Percentiles rank a stretch among this genome's conserved stretches.
These are phyloP conservation scores for Leptographium radiaticola DNA, from an alignment of 2,329 filamentous ascomycete genomes.

Conservation along the genomic window DNA sequence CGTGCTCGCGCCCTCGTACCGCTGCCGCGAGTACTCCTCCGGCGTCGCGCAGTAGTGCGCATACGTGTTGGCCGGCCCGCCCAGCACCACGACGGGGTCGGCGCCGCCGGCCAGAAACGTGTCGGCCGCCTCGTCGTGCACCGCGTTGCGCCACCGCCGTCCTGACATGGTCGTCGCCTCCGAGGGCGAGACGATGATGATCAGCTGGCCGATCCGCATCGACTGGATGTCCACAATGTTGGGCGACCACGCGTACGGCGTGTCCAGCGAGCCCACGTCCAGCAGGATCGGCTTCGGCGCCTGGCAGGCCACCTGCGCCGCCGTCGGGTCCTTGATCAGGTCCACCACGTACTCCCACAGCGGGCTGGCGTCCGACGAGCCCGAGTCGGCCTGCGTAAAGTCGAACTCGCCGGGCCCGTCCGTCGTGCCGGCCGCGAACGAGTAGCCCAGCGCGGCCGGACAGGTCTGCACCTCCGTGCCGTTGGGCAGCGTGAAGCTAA, in stretches of 20 bases:
- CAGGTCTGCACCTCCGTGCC: conserved; percentile 60
- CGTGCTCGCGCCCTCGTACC: conserved; percentile 91
- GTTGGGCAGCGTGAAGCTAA: conserved; percentile 60
- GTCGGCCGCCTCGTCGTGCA: conserved; percentile 35
- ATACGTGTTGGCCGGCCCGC: conserved; percentile 84
- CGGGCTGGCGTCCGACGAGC: conserved; percentile 55
- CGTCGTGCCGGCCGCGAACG: conserved; percentile 83
- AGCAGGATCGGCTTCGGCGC: conserved; percentile 71
- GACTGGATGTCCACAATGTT: conserved; percentile 84
- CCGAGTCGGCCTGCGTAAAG: conserved; percentile 73
- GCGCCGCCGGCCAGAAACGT: conserved; percentile 23
- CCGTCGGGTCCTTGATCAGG: conserved; percentile 54
- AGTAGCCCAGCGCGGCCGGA: conserved; percentile 78
- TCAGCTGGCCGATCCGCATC: conserved; percentile 67
- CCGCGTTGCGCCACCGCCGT: conserved; percentile 66
- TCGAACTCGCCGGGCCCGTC: conserved; percentile 88
- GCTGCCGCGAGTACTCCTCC: conserved; percentile 55
- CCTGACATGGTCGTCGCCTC: conserved; percentile 90
- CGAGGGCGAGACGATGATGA: conserved; percentile 75
- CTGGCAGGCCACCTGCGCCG: conserved; percentile 63
- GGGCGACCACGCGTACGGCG: conserved; percentile 73
- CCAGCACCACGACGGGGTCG: conserved; percentile 66
- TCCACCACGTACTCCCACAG: conserved; percentile 66
- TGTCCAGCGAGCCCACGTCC: conserved; percentile 64
- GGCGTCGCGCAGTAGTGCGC: conserved; percentile 69